Base-by-base conservation (phyloP, 176 grass and related monocot species). In the Ananas comosus region DNA sequence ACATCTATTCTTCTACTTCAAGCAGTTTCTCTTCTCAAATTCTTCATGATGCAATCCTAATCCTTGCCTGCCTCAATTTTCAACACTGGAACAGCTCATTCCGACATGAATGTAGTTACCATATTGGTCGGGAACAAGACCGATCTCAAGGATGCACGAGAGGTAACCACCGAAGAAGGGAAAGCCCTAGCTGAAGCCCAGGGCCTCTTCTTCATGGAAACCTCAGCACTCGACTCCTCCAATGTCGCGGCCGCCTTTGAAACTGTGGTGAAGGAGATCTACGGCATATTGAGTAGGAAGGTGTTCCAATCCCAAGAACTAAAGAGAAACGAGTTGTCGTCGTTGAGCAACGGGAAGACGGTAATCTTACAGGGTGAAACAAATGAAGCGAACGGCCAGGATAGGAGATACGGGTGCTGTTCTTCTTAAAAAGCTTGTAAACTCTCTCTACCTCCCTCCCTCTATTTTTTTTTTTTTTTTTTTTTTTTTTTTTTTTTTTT, bases 131-230 rank as follows among this genome's bases (percentile, higher is more conserved):
- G 90, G 23, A 94, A 94, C 75, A 94, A 94, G 65, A 84, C 73
- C 0, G 90, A 94, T 63, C 78, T 94, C 22, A 84, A 82, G 64
- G 77, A 86, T 75, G 83, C 73, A 6, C 76, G 86, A 25, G 86
- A 87, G 74, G 90, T 94, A 66, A 82, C 77, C 67, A 87, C 81
- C 0, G 74, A 85, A 1, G 90, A 94, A 74, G 90, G 90, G n/a
- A 86, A 89, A 85, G 64, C 86, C 11, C 66, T 94, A 10, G 86
- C 90, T 0, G 90, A 94, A 74, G 64, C 86, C 0, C 86, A 87
- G 67, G 83, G 83, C 25, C 86, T 94, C 52, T 94, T 94, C 78
- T 94, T 84, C 78, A 89, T 94, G 90, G 90, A 94, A 53, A 89
- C 90, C n/a, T 94, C 90, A 0, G 90, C 90, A 3, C 66, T 94